Percentiles rank a stretch among this genome's conserved stretches.
These are phyloP conservation scores for Phalaenopsis aphrodite DNA, from an alignment of 106 monocot genomes.

Conservation along the genomic window DNA sequence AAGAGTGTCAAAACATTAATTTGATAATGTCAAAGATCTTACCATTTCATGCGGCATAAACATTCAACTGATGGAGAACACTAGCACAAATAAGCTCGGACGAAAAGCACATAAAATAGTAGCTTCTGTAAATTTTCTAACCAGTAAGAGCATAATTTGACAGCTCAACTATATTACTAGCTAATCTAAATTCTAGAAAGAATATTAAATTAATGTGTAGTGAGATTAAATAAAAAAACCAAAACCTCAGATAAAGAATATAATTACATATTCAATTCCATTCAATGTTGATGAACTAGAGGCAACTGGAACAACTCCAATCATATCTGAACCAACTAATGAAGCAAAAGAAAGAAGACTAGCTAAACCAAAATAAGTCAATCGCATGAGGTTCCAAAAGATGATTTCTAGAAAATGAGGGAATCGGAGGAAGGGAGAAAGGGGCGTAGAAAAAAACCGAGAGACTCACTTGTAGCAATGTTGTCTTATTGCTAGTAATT, in stretches of 20 bases:
- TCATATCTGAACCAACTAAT: background rate
- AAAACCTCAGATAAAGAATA: background rate
- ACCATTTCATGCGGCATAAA: too few relatives aligned
- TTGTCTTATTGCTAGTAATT: constrained; percentile 1
- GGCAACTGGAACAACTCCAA: background rate
- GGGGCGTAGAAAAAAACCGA: background rate
- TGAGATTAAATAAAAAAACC: background rate
- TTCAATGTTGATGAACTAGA: background rate
- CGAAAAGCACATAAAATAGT: too few relatives aligned
- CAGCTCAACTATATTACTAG: too few relatives aligned
- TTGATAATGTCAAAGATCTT: too few relatives aligned
- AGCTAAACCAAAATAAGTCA: background rate
- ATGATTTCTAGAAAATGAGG: background rate
- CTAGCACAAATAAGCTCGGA: too few relatives aligned
- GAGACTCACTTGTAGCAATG: background rate
- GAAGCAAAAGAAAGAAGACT: background rate
- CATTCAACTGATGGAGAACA: too few relatives aligned
- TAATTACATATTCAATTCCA: background rate
- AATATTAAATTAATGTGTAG: too few relatives aligned
- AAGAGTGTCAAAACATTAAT: too few relatives aligned
- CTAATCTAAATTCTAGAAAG: too few relatives aligned
- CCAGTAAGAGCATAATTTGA: too few relatives aligned
- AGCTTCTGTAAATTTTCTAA: too few relatives aligned
- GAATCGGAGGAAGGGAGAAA: background rate
- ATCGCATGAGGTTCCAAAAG: background rate